phyloP scores from a whole-genome alignment of 768 basidiomycete species.

The Termitomyces sp. region DNA sequence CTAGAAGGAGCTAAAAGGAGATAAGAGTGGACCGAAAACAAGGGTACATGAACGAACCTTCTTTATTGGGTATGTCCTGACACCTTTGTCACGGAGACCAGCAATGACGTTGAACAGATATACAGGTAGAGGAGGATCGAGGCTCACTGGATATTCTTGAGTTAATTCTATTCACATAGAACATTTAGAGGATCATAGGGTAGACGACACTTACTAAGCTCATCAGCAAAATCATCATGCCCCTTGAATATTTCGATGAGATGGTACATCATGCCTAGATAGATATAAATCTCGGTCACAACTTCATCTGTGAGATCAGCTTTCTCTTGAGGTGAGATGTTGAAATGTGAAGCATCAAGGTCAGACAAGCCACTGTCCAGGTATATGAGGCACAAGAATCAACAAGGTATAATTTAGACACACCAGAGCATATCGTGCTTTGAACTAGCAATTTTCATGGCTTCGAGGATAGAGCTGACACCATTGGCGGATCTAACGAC shows the following conservation, averaged over 20 bases:
- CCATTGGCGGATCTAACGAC: conserved; percentile 82
- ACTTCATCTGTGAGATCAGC: conserved; percentile 85
- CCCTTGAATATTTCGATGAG: conserved; percentile 90
- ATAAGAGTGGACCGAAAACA: conserved; percentile 9
- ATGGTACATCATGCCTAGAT: conserved; percentile 93
- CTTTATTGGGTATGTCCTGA: conserved; percentile 95
- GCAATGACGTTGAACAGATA: conserved; percentile 91
- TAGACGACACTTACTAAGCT: conserved; percentile 68
- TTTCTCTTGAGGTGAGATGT: conserved; percentile 64
- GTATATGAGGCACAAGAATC: conserved; percentile 4
- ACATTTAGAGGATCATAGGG: not conserved
- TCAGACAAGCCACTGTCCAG: conserved; percentile 63
- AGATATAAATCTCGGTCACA: conserved; percentile 88
- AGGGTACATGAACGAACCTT: conserved; percentile 49
- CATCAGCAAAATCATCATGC: conserved; percentile 93
- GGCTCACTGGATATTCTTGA: conserved; percentile 61
- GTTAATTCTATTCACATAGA: not conserved
- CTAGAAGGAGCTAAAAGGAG: conserved; percentile 66
- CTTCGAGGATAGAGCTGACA: conserved; percentile 74
- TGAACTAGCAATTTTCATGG: conserved; percentile 83
- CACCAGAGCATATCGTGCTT: conserved; percentile 84
- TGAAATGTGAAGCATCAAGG: conserved; percentile 63
- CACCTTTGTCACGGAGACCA: conserved; percentile 85
- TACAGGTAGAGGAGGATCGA: conserved; percentile 91
- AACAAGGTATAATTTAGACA: not conserved